Conservation (phyloP, 2,329 filamentous ascomycete genomes). For the Neobulgaria alba region DNA sequence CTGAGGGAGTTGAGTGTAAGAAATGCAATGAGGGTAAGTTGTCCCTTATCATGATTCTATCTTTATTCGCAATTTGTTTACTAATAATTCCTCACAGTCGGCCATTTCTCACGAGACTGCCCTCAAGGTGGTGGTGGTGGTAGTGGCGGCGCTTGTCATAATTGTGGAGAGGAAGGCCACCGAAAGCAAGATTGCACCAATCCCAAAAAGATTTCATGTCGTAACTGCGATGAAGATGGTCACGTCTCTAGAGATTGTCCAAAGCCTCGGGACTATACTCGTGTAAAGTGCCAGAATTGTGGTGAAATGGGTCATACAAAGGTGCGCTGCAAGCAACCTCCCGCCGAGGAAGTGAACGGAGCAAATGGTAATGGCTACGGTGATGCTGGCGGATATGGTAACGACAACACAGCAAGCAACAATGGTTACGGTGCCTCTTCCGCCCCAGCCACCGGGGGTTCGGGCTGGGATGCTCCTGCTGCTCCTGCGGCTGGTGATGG, state of each 20-base stretch:
- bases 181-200: constrained; percentile 26
- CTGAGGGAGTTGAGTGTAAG: constrained; percentile 34
- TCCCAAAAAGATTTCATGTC: constrained; percentile 36
- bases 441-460: neutral
- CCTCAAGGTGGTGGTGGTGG: constrained; percentile 51
- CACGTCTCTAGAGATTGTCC: constrained; percentile 49
- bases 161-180: constrained; percentile 20
- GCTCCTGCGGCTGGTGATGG: constrained; percentile 1
- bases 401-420: no score
- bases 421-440: neutral
- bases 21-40: constrained; percentile 27
- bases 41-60: neutral
- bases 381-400: constrained; percentile 13
- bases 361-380: constrained; percentile 20
- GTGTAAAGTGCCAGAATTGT: constrained; percentile 52
- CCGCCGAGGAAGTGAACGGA: constrained; percentile 13
- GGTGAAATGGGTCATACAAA: constrained; percentile 32
- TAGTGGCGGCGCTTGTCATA: constrained; percentile 39
- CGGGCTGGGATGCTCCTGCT: constrained; percentile 1
- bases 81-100: constrained; percentile 36
- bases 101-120: constrained; percentile 57
- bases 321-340: constrained; percentile 32
- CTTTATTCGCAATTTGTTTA: neutral
- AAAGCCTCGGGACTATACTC: constrained; percentile 33
- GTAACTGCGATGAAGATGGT: constrained; percentile 55